These are phyloP conservation scores for Geosmithia flava DNA, from an alignment of 2,329 filamentous ascomycete genomes.

Conservation along the genomic window DNA sequence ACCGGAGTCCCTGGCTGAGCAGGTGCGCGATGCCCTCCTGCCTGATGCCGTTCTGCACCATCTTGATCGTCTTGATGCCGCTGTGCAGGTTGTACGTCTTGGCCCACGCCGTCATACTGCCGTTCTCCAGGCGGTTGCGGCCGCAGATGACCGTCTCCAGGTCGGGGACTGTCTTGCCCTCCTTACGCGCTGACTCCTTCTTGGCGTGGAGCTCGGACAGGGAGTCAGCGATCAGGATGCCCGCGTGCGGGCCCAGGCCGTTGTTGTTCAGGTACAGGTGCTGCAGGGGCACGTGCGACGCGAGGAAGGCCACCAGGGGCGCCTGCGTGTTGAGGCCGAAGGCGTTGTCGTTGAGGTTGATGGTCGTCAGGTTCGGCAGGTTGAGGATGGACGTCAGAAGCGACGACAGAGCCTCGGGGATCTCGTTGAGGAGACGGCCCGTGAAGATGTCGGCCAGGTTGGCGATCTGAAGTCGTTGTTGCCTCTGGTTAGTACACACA, in stretches of 20 bases:
- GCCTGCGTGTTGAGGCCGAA: constrained; percentile 94
- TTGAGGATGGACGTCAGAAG: constrained; percentile 80
- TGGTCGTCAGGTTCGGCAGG: constrained; percentile 73
- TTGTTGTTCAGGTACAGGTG: constrained; percentile 98
- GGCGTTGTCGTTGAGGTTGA: constrained; percentile 96
- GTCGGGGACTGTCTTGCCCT: constrained; percentile 60
- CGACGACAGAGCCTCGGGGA: constrained; percentile 75
- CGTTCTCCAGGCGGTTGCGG: constrained; percentile 89
- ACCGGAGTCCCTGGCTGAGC: constrained; percentile 63
- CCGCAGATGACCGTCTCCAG: constrained; percentile 97
- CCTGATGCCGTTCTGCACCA: constrained; percentile 97
- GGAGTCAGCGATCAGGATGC: constrained; percentile 78
- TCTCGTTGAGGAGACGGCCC: constrained; percentile 82
- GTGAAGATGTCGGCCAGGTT: constrained; percentile 98
- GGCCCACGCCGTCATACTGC: constrained; percentile 93
- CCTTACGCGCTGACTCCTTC: constrained; percentile 66
- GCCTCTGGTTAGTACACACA: neutral
- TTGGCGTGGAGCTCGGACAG: constrained; percentile 71
- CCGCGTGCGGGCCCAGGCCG: constrained; percentile 83
- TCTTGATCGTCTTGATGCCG: constrained; percentile 76
- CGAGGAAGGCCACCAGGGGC: constrained; percentile 84
- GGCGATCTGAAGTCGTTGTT: constrained; percentile 41
- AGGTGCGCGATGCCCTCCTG: constrained; percentile 83
- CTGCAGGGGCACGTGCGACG: constrained; percentile 76
- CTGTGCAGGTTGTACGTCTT: constrained; percentile 73